Conservation (phyloP, 164 flowering plant genomes). For the Dillenia turbinata region DNA sequence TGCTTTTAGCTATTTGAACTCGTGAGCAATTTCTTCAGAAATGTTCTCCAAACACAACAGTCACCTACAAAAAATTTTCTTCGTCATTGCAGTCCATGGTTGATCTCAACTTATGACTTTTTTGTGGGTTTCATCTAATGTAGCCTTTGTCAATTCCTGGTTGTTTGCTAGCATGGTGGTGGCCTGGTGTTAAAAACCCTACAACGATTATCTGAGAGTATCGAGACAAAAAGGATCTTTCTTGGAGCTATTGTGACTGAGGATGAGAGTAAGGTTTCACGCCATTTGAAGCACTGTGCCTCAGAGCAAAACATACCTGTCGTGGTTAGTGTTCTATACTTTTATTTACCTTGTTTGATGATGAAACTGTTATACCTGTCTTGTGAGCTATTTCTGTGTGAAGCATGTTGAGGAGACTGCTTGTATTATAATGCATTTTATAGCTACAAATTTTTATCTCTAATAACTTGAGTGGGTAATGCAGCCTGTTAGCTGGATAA, state of each 20-base stretch:
- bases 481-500: constrained; percentile 79
- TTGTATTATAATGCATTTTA: neutral
- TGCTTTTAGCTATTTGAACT: no score
- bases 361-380: neutral
- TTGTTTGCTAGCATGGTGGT: constrained; percentile 61
- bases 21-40: no score
- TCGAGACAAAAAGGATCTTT: constrained; percentile 39
- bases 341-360: neutral
- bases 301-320: constrained; percentile 52
- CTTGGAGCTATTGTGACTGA: constrained; percentile 56
- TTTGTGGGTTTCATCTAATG: constrained; percentile 3
- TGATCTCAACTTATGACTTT: neutral
- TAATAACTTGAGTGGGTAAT: constrained; percentile 2
- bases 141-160: neutral
- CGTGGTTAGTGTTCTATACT: constrained; percentile 40
- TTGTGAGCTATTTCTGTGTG: neutral
- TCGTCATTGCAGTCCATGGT: neutral
- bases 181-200: constrained; percentile 75
- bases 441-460: neutral
- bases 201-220: constrained; percentile 44
- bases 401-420: neutral
- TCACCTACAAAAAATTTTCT: no score
- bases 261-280: constrained; percentile 44
- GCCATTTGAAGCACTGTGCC: constrained; percentile 80
- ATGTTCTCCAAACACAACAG: no score